Evolutionary conservation across 1,139 yeast species (phyloP).

Genomic region (Kluyveromyces sp.): DNA sequence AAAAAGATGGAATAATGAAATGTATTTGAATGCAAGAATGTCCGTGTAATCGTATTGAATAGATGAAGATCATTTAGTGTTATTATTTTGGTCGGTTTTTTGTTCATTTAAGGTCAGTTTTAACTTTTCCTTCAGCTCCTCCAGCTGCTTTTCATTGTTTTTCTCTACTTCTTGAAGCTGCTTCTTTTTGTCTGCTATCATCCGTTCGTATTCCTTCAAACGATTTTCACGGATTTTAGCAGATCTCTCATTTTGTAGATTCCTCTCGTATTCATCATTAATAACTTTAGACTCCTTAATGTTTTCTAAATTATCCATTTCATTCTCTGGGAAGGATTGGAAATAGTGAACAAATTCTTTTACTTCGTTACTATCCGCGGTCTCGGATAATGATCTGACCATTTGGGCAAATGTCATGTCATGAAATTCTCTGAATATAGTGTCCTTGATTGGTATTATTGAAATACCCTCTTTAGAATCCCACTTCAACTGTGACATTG

Average conservation of each 20-base stretch:
- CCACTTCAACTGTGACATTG: not conserved
- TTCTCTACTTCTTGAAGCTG: not conserved
- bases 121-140: not conserved
- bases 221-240: no score
- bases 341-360: not conserved
- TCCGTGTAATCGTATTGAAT: no score
- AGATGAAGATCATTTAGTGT: no score
- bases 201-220: no score
- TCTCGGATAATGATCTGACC: not conserved
- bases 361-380: not conserved
- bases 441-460: not conserved
- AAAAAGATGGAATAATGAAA: no score
- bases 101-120: not conserved
- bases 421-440: not conserved
- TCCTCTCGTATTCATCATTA: no score
- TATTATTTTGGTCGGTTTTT: not conserved
- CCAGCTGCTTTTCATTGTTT: not conserved
- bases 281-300: no score
- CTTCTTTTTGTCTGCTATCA: not conserved
- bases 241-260: no score
- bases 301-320: not conserved
- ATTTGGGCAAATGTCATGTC: not conserved
- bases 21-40: no score
- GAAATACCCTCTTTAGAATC: not conserved
- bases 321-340: not conserved